These are phyloP conservation scores for Phytophthora colocasiae DNA, from an alignment of 352 stramenopile genomes.

Conservation along the genomic window DNA sequence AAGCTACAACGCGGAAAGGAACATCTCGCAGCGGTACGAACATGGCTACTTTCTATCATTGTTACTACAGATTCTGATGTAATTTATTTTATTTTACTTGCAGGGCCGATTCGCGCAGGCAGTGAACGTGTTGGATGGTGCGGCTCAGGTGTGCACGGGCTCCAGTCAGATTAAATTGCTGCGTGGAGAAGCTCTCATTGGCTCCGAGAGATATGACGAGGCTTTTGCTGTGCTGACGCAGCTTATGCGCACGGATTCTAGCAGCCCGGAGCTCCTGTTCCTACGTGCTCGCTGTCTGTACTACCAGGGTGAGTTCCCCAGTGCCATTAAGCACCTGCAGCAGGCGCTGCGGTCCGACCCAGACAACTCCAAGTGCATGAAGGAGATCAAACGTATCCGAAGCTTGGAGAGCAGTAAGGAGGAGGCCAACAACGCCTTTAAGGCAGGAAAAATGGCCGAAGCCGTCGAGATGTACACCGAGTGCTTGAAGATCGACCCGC, in stretches of 20 bases:
- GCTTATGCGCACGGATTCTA: constrained; percentile 86
- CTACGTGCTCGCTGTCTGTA: constrained; percentile 91
- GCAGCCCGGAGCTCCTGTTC: constrained; percentile 86
- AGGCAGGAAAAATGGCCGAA: constrained; percentile 74
- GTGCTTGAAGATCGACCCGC: constrained; percentile 87
- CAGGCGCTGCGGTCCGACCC: constrained; percentile 90
- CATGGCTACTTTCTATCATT: constrained; percentile 11
- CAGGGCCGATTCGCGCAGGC: constrained; percentile 76
- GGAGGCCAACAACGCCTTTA: constrained; percentile 92
- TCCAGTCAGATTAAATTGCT: constrained; percentile 76
- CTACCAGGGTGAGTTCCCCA: constrained; percentile 93
- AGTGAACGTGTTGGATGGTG: constrained; percentile 75
- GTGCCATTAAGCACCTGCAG: constrained; percentile 94
- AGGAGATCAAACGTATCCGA: constrained; percentile 90
- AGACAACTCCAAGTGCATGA: constrained; percentile 90
- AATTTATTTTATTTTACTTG: constrained; percentile 9
- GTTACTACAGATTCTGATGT: background rate
- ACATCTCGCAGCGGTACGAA: constrained; percentile 65
- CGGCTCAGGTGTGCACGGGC: constrained; percentile 71
- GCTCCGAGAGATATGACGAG: constrained; percentile 83
- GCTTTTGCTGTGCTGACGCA: constrained; percentile 83
- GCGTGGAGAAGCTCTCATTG: constrained; percentile 78
- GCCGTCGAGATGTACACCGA: constrained; percentile 91
- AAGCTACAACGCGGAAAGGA: constrained; percentile 79
- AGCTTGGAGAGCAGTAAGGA: constrained; percentile 89